Conservation (phyloP, 179 eudicot species). For the Carnegiea gigantea region DNA sequence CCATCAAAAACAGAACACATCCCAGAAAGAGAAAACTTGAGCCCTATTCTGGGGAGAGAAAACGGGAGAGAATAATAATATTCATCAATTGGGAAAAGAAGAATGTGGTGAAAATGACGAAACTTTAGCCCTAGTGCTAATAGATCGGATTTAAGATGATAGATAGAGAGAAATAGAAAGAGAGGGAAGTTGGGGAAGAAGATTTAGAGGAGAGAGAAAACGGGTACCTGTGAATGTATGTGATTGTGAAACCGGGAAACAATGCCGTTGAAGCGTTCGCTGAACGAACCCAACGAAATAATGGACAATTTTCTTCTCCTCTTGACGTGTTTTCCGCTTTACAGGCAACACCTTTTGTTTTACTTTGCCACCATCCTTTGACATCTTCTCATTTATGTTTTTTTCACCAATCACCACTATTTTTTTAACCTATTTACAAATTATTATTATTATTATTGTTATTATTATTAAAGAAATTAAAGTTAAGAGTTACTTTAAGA, state of each 20-base stretch:
- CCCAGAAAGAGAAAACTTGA: constrained; percentile 6
- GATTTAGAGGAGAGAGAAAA: constrained; percentile 19
- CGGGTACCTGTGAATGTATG: constrained; percentile 22
- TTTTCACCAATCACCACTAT: not conserved
- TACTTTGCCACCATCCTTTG: not conserved
- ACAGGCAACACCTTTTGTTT: not conserved
- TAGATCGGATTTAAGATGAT: constrained; percentile 23
- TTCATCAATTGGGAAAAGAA: not conserved
- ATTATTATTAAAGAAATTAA: no score
- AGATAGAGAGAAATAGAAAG: constrained; percentile 6
- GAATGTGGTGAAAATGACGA: constrained; percentile 18
- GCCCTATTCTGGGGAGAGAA: constrained; percentile 2
- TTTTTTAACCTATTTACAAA: not conserved
- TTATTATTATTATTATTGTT: not conserved
- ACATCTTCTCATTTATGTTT: not conserved
- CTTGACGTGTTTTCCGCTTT: constrained; percentile 24
- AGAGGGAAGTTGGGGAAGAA: constrained; percentile 1
- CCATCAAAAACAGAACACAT: constrained; percentile 9
- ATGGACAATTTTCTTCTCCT: not conserved
- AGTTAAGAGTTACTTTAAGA: no score
- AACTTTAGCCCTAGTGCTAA: constrained; percentile 18
- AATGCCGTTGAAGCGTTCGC: constrained; percentile 65
- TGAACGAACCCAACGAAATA: constrained; percentile 19
- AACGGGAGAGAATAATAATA: not conserved
- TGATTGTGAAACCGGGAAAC: constrained; percentile 44